Percentiles rank a stretch among this genome's conserved stretches.
Conservation (phyloP, 2,329 filamentous ascomycete species). For the Nigrospora sphaerica region DNA sequence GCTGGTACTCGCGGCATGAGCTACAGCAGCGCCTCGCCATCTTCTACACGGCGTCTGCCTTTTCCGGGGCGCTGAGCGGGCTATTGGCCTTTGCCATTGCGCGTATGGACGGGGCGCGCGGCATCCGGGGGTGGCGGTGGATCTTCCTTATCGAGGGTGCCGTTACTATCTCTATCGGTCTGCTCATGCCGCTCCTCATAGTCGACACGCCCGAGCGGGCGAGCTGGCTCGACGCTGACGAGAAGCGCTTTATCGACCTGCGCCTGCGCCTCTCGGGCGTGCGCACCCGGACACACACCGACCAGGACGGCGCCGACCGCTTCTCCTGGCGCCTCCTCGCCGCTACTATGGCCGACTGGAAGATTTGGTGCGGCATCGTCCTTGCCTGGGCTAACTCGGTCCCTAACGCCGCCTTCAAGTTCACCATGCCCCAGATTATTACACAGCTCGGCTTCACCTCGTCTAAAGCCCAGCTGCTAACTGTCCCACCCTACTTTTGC, state of each 20-base stretch:
- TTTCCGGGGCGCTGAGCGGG: slow-evolving; percentile 72
- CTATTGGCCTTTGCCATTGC: slow-evolving; percentile 63
- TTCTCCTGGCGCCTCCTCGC: slow-evolving; percentile 13
- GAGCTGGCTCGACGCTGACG: slow-evolving; percentile 62
- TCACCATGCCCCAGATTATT: slow-evolving; percentile 60
- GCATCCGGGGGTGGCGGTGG: slow-evolving; percentile 55
- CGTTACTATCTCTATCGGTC: slow-evolving; percentile 55
- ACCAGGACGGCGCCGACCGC: slow-evolving; percentile 2
- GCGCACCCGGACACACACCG: slow-evolving; percentile 3
- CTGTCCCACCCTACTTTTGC: slow-evolving; percentile 50
- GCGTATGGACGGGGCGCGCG: slow-evolving; percentile 60
- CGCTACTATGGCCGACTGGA: slow-evolving; percentile 31
- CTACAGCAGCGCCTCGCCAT: slow-evolving; percentile 54
- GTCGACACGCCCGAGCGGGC: slow-evolving; percentile 79
- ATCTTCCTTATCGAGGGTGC: slow-evolving; percentile 67
- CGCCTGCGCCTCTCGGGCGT: slow-evolving; percentile 56
- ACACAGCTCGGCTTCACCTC: slow-evolving; percentile 49
- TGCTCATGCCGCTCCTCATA: slow-evolving; percentile 62
- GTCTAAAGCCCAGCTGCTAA: slow-evolving; percentile 58
- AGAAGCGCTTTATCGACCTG: slow-evolving; percentile 63
- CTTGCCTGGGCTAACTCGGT: slow-evolving; percentile 21
- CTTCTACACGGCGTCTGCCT: slow-evolving; percentile 76
- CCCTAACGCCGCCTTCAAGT: slow-evolving; percentile 33
- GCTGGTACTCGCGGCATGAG: slow-evolving; percentile 53
- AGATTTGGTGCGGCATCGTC: slow-evolving; percentile 25